Base-by-base conservation (phyloP, 495 filamentous ascomycete genomes). In the Aspergillus asperescens region DNA sequence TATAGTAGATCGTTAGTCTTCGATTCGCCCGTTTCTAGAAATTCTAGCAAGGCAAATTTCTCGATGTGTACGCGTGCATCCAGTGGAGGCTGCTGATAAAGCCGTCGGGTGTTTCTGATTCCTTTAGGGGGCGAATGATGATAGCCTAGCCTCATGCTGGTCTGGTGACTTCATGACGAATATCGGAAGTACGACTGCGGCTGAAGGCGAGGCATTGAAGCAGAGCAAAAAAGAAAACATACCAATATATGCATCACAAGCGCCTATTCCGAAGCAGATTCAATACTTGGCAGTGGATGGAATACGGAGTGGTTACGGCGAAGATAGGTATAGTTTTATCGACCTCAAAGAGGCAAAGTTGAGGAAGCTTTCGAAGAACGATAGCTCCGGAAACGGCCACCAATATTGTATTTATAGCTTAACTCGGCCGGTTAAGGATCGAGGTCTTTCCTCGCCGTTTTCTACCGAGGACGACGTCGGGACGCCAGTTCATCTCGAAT, bases 201-300 rank as follows among this genome's bases (percentile, higher is more conserved):
- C 39, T n/a, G 15, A 40, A 38, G 15, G 48, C 35, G 29, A 34
- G 42, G 38, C 22, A n/a, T n/a, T n/a, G 49, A 48, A 51, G 23
- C 13, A 47, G 31, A 47, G 44, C 15, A 35, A 18, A 47, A 56
- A 58, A 54, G 47, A 50, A 55, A 58, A 65, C 70, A 62, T 70
- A 76, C 73, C 63, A 76, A 63, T 59, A 76, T 73, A 66, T 76
- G 73, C 73, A 76, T 76, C 53, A 24, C 60, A 60, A 40, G 42
- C 18, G 48, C 31, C 45, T 42, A 46, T 56, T 45, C 32, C 38
- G 40, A 48, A 42, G 31, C 35, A 23, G 1, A 16, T 50, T 32
- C 15, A 22, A 50, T 53, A 48, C 55, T 55, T 57, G 49, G 52
- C 49, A 25, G 19, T 18, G 32, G 39, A 25, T 9, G 50, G 22